Evolutionary conservation across 176 grass and related monocot genomes (phyloP), one percentile per base, ranked within the genome.

Genomic region (Canna indica): DNA sequence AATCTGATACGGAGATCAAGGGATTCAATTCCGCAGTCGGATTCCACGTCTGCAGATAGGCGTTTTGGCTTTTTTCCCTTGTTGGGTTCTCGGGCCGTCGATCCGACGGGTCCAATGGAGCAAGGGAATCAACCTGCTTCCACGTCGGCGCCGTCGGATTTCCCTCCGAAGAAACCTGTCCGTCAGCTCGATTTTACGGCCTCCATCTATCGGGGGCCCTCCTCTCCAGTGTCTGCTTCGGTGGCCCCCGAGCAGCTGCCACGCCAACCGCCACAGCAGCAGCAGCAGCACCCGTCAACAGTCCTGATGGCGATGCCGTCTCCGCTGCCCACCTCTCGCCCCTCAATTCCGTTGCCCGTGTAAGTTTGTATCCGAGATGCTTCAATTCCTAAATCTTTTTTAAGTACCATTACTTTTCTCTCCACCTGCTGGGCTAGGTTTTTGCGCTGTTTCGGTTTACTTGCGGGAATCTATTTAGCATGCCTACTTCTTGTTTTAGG

Each of bases 111-210:
- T 73, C 70, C 76, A 71, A 91, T 89, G 77, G 88, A 97, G 71
- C 86, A 86, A 71, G 81, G 74, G 63, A 66, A 66, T 11, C 67
- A 7, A 3, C 76, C 86, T 72, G 80, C 79, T 69, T 25, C 63
- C 18, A 80, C 83, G 36, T 47, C 70, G 17, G 76, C 78, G 41
- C 80, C 75, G 39, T 31, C 68, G 20, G 82, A 84, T 75, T 80
- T 84, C 7, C 82, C 86, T 41, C 74, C 83, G 17, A 97, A 92
- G 64, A 95, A 90, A 72, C 82, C 89, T 1, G 93, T 87, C 34
- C 81, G 93, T 46, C 93, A 97, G 81, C 88, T 97, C 17, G 88
- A 97, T 83, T 97, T 97, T 54, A 87, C 71, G 59, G 82, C 91
- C 47, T 74, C 85, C 38, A 66, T 72, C 31, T 74, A 81, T 48